Percentiles rank a stretch among this genome's conserved stretches.
Evolutionary conservation across 1,284 basidiomycete genomes (phyloP).

Genomic region (Paramarasmius palmivorus): DNA sequence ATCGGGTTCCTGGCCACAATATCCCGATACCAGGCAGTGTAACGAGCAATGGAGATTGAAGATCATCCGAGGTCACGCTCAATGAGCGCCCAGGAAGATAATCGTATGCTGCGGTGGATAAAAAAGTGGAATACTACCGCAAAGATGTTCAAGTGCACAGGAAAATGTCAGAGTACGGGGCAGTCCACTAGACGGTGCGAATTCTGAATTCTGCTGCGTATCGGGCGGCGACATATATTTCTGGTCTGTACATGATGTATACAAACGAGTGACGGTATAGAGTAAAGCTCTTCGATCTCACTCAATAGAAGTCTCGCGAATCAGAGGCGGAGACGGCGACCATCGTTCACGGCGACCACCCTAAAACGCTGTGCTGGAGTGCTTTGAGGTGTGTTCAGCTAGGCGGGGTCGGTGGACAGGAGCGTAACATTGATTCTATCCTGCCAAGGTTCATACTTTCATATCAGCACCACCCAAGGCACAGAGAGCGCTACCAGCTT

Average conservation of each 20-base stretch:
- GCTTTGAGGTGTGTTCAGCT: slow-evolving; percentile 91
- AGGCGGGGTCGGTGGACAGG: slow-evolving; percentile 95
- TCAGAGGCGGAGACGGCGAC: slow-evolving; percentile 97
- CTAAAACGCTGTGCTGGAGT: slow-evolving; percentile 48
- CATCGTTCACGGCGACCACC: slow-evolving; percentile 99
- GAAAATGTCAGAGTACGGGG: slow-evolving; percentile 73
- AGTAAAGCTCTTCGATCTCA: background rate
- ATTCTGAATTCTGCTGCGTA: slow-evolving; percentile 70
- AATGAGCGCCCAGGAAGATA: no score
- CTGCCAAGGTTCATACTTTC: slow-evolving; percentile 99
- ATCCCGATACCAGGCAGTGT: no score
- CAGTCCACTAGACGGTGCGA: slow-evolving; percentile 38
- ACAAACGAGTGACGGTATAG: background rate
- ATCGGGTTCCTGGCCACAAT: no score
- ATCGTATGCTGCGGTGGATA: no score
- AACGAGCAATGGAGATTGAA: no score
- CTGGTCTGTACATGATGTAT: background rate
- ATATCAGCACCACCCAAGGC: slow-evolving; percentile 98
- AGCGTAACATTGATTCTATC: slow-evolving; percentile 98
- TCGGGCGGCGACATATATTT: slow-evolving; percentile 71
- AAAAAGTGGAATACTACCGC: no score
- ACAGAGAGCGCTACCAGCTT: slow-evolving; percentile 96
- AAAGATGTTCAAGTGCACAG: no score
- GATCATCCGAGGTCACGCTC: no score
- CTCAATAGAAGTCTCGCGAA: slow-evolving; percentile 14